Percentiles rank a stretch among this genome's conserved stretches.
Evolutionary conservation across 1,284 basidiomycete species (phyloP).

Genomic region (Rhodotorula mucilaginosa): DNA sequence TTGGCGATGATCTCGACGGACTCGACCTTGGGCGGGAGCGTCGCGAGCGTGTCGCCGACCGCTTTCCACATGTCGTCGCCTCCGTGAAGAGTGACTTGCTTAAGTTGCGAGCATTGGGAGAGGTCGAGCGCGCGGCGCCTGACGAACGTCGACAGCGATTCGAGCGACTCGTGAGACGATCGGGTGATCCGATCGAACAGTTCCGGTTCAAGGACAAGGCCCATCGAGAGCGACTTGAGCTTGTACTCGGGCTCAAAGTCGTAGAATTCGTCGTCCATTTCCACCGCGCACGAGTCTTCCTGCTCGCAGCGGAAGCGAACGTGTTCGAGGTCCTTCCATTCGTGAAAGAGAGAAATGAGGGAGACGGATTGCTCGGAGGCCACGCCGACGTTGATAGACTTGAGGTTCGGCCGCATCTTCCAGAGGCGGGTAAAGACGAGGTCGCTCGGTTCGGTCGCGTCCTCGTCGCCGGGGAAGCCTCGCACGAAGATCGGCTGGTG

Average conservation of each 20-base stretch:
- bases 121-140: background rate
- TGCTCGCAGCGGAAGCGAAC: no score
- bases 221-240: background rate
- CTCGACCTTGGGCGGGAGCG: background rate
- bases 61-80: background rate
- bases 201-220: background rate
- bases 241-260: background rate
- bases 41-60: background rate
- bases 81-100: background rate
- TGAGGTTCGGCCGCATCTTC: background rate
- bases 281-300: no score
- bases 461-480: background rate
- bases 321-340: no score
- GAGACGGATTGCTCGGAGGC: no score
- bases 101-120: background rate
- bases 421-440: background rate
- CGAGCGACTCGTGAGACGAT: background rate
- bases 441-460: background rate
- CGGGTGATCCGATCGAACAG: background rate
- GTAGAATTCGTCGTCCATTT: background rate
- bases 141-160: background rate
- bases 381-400: background rate
- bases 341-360: no score
- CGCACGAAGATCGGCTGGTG: background rate
- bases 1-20: background rate